Evolutionary conservation across 441 rosid species (phyloP).

Genomic region (Euphorbia celastroides): DNA sequence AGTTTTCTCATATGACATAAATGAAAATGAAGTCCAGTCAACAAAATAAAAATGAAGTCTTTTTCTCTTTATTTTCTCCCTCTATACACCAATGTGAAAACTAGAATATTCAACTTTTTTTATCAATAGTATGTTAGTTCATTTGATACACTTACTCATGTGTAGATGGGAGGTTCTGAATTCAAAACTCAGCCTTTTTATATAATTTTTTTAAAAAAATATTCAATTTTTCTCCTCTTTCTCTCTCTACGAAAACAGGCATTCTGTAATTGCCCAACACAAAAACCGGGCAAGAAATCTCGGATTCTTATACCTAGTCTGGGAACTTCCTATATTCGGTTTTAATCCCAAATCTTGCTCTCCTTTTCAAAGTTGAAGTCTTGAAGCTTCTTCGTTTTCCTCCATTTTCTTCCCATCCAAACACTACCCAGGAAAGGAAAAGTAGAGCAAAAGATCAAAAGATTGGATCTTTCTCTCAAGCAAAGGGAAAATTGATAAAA

Average conservation of each 20-base stretch:
- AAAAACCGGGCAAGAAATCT: slow-evolving; percentile 6
- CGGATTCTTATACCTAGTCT: not conserved
- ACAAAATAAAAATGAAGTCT: too few relatives aligned
- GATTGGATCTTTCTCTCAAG: not conserved
- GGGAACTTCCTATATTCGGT: not conserved
- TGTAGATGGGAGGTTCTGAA: too few relatives aligned
- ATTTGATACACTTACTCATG: too few relatives aligned
- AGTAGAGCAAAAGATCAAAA: not conserved
- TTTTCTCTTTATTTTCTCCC: too few relatives aligned
- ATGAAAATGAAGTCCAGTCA: too few relatives aligned
- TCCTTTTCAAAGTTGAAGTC: not conserved
- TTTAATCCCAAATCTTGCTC: not conserved
- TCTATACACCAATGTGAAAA: too few relatives aligned
- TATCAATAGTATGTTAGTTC: too few relatives aligned
- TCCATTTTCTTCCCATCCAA: not conserved
- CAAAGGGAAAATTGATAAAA: not conserved
- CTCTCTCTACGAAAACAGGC: not conserved
- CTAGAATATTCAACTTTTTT: too few relatives aligned
- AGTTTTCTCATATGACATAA: too few relatives aligned
- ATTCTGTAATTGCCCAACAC: not conserved
- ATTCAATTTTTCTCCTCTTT: not conserved
- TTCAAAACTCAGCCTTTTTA: too few relatives aligned
- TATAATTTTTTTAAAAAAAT: too few relatives aligned
- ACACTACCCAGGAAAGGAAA: not conserved
- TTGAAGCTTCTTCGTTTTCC: not conserved